Percentiles rank a stretch among this genome's conserved stretches.
phyloP scores from a whole-genome alignment of 352 stramenopile species.

The Aphanomyces cochlioides region DNA sequence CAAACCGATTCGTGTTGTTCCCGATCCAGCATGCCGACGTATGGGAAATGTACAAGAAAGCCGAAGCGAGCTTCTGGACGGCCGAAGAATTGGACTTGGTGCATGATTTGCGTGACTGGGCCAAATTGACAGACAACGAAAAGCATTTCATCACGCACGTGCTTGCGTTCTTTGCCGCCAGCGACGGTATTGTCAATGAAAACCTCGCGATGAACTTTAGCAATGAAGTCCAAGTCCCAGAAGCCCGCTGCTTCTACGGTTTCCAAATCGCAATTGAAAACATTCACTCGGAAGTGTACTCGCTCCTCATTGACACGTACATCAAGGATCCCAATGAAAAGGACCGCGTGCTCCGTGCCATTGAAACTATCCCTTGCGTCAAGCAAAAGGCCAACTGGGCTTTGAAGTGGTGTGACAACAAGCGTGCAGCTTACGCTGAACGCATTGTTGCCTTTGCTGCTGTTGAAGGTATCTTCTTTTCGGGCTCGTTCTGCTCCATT shows the following conservation, averaged over 20 bases:
- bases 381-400: conserved; percentile 97
- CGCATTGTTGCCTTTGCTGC: conserved; percentile 96
- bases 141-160: conserved; percentile 97
- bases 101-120: conserved; percentile 95
- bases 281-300: conserved; percentile 99
- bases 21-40: conserved; percentile 96
- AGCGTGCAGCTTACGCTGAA: conserved; percentile 93
- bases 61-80: conserved; percentile 99
- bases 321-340: conserved; percentile 96
- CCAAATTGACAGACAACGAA: conserved; percentile 92
- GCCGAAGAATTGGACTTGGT: conserved; percentile 97
- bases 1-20: conserved; percentile 97
- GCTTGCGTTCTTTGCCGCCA: conserved; percentile 98
- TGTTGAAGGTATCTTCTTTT: conserved; percentile 99
- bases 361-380: conserved; percentile 97
- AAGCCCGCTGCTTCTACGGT: conserved; percentile 98
- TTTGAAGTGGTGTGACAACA: conserved; percentile 93
- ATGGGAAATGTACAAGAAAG: conserved; percentile 99
- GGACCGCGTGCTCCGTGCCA: conserved; percentile 92
- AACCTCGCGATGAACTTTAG: conserved; percentile 99
- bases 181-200: conserved; percentile 99
- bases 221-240: conserved; percentile 95
- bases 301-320: conserved; percentile 99
- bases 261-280: conserved; percentile 99
- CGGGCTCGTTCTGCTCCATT: conserved; percentile 97